phyloP scores from a whole-genome alignment of 2,329 filamentous ascomycete genomes.

The Beauveria rudraprayagi region DNA sequence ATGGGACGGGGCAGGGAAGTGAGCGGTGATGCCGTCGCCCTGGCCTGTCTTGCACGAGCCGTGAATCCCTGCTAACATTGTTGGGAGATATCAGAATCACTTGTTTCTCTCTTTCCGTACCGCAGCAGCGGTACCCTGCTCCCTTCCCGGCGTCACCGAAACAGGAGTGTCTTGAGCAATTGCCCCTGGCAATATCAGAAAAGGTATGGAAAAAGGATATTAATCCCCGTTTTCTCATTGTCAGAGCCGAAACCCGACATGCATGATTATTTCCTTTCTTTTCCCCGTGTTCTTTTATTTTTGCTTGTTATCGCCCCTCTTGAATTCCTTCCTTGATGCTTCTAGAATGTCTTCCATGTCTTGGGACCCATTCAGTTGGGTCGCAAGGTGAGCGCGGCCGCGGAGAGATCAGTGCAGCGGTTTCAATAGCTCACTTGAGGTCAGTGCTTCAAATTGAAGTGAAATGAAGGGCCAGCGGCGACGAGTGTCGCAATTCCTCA shows the following conservation, averaged over 20 bases:
- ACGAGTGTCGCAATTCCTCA: neutral
- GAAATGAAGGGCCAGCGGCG: neutral
- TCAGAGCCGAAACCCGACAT: neutral
- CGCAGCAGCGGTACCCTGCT: neutral
- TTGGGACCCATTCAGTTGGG: neutral
- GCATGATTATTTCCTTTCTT: neutral
- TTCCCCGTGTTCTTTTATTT: neutral
- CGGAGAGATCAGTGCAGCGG: neutral
- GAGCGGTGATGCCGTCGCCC: neutral
- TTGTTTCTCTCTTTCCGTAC: neutral
- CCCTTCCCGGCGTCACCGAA: neutral
- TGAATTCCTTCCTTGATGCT: neutral
- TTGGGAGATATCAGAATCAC: neutral
- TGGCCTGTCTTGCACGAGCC: no score
- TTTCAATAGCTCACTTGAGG: neutral
- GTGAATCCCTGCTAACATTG: neutral
- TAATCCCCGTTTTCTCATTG: neutral
- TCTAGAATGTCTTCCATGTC: constrained; percentile 3
- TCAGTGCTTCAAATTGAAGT: neutral
- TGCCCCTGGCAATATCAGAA: neutral
- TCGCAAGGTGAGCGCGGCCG: neutral
- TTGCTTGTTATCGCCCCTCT: neutral
- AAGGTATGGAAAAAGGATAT: neutral
- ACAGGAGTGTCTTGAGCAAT: neutral
- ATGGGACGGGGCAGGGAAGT: neutral